These are phyloP conservation scores for Ceratocystis colombiana DNA, from an alignment of 2,329 filamentous ascomycete genomes.

Conservation along the genomic window DNA sequence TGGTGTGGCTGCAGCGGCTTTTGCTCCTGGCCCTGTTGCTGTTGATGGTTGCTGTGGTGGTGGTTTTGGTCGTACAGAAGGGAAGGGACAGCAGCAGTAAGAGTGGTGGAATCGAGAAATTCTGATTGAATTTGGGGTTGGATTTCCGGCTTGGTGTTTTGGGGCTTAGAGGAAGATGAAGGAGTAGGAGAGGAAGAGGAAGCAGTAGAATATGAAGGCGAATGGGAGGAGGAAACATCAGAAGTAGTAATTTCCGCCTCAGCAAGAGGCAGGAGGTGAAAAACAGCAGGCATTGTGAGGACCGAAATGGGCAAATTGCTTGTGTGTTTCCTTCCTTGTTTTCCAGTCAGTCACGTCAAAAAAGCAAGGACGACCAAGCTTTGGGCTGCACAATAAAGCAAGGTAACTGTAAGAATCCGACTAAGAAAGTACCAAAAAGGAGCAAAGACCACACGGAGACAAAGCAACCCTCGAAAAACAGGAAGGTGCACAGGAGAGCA, in stretches of 20 bases:
- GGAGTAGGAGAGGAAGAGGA: not conserved
- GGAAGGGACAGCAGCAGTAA: not conserved
- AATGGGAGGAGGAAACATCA: constrained; percentile 7
- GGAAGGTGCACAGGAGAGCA: not conserved
- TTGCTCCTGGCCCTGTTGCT: constrained; percentile 4
- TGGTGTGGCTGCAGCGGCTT: constrained; percentile 1
- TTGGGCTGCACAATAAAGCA: not conserved
- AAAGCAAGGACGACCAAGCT: not conserved
- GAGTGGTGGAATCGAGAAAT: not conserved
- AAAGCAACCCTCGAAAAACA: not conserved
- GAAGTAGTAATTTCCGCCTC: constrained; percentile 9
- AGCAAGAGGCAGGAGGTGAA: constrained; percentile 8
- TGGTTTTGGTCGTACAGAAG: constrained; percentile 11
- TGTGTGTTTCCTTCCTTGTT: constrained; percentile 9
- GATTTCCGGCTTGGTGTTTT: not conserved
- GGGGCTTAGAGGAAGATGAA: not conserved
- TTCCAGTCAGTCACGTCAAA: constrained; percentile 12
- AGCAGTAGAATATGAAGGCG: not conserved
- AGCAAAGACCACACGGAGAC: constrained; percentile 12
- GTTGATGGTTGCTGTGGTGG: not conserved
- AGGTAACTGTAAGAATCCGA: not conserved
- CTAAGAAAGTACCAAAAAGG: constrained; percentile 8
- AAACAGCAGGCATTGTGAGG: constrained; percentile 13
- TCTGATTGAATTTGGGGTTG: not conserved
- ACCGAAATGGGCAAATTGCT: not conserved